Percentiles rank a stretch among this genome's conserved stretches.
phyloP scores from a whole-genome alignment of 495 filamentous ascomycete genomes.

The Penicilliopsis zonata region DNA sequence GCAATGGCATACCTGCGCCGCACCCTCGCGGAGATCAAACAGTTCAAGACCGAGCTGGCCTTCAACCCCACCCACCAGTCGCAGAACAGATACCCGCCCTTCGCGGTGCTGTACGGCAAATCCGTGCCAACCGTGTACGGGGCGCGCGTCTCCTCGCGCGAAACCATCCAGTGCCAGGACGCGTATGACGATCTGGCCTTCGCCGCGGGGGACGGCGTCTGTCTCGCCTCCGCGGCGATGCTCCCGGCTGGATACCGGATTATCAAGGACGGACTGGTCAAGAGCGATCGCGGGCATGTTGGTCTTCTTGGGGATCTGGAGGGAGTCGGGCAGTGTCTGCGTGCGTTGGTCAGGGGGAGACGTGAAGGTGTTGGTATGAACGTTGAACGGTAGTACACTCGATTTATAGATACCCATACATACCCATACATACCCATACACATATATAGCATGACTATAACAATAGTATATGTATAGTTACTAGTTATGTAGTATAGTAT shows the following conservation, averaged over 20 bases:
- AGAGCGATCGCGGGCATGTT: slow-evolving; percentile 76
- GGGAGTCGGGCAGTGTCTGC: slow-evolving; percentile 63
- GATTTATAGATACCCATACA: too few relatives aligned
- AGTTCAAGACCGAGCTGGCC: slow-evolving; percentile 62
- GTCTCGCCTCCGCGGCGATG: slow-evolving; percentile 78
- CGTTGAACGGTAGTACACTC: too few relatives aligned
- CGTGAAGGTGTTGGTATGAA: slow-evolving; percentile 59
- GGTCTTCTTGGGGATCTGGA: slow-evolving; percentile 75
- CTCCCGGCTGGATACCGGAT: slow-evolving; percentile 67
- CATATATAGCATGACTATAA: too few relatives aligned
- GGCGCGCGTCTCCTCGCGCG: slow-evolving; percentile 53
- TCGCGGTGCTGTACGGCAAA: slow-evolving; percentile 81
- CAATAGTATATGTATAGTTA: too few relatives aligned
- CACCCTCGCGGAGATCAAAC: slow-evolving; percentile 55
- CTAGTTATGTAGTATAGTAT: too few relatives aligned
- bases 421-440: too few relatives aligned
- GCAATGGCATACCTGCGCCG: slow-evolving; percentile 65
- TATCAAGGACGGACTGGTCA: slow-evolving; percentile 58
- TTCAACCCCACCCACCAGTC: slow-evolving; percentile 46
- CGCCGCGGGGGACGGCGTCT: slow-evolving; percentile 80
- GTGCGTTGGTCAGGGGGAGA: slow-evolving; percentile 52
- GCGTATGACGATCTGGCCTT: slow-evolving; percentile 84
- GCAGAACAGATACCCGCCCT: slow-evolving; percentile 64
- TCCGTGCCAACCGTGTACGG: slow-evolving; percentile 74
- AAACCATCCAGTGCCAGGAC: slow-evolving; percentile 61